These are phyloP conservation scores for Kodamaea ohmeri DNA, from an alignment of 1,139 yeast species.

Conservation along the genomic window DNA sequence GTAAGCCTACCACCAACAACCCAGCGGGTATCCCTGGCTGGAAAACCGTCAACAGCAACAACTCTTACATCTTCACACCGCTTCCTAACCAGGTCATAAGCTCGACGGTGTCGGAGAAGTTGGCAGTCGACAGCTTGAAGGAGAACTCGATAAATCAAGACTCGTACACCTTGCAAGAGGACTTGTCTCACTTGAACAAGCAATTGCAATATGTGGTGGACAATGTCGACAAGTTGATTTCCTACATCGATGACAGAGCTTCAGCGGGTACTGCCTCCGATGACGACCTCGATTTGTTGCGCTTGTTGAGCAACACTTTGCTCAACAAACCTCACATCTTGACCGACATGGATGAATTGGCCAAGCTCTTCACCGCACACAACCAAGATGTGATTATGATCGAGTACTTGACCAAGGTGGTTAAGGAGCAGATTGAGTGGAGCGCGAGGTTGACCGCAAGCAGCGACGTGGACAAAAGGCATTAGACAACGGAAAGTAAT, in stretches of 20 bases:
- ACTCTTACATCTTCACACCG: constrained; percentile 74
- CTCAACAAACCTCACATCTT: constrained; percentile 57
- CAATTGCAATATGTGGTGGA: constrained; percentile 55
- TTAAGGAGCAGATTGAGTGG: constrained; percentile 80
- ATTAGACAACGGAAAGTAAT: no score
- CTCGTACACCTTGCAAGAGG: constrained; percentile 21
- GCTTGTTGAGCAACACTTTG: constrained; percentile 62
- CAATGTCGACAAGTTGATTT: constrained; percentile 53
- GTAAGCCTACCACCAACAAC: constrained; percentile 40
- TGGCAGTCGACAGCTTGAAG: constrained; percentile 46
- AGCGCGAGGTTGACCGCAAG: constrained; percentile 69
- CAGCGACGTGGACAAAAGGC: constrained; percentile 20
- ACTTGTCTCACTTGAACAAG: constrained; percentile 44
- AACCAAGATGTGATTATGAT: constrained; percentile 81
- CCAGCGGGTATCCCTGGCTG: constrained; percentile 48
- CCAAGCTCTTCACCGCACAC: constrained; percentile 65
- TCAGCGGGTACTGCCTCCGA: constrained; percentile 47
- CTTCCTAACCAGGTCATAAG: constrained; percentile 66
- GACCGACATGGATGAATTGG: constrained; percentile 56
- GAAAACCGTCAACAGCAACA: constrained; percentile 31
- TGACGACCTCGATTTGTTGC: constrained; percentile 55
- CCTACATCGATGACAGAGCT: constrained; percentile 43
- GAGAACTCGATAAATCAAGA: constrained; percentile 21
- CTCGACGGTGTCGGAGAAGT: constrained; percentile 56
- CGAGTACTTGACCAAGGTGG: constrained; percentile 79